Conservation (phyloP, 73 alveolate species). For the Paramecium tetraurelia region DNA sequence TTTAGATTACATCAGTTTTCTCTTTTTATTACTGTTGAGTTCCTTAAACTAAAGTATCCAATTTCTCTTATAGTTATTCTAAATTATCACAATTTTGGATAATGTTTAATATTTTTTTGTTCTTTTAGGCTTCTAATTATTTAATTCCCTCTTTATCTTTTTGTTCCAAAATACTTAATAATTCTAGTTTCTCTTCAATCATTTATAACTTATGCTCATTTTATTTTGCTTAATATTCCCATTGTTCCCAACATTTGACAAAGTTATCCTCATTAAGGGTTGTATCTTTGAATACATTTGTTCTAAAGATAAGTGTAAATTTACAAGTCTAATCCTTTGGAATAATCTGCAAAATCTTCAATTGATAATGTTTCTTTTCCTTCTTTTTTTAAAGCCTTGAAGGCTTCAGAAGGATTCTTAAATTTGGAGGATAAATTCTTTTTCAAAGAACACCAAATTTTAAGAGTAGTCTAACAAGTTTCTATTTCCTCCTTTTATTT, state of each 20-base stretch:
- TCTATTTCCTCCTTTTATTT: not conserved
- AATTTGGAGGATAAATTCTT: not conserved
- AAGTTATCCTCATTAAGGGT: conserved; percentile 32
- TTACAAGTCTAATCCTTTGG: conserved; percentile 26
- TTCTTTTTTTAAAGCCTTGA: not conserved
- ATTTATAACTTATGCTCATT: conserved; percentile 17
- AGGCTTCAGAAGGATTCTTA: conserved; percentile 19
- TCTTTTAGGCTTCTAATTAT: not conserved
- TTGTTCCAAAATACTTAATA: not conserved
- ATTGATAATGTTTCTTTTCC: not conserved
- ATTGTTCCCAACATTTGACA: conserved; percentile 25
- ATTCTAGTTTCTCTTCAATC: conserved; percentile 1
- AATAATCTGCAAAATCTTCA: conserved; percentile 14
- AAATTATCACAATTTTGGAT: conserved; percentile 22
- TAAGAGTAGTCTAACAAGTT: not conserved
- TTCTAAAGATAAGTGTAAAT: not conserved
- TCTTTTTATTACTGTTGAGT: not conserved
- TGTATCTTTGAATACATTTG: not conserved
- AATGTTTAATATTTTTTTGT: not conserved
- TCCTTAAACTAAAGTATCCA: not conserved
- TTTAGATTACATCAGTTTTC: not conserved
- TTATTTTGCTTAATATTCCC: not conserved
- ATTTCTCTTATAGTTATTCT: not conserved
- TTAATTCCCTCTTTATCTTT: not conserved
- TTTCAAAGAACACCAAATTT: not conserved